These are phyloP conservation scores for Coniochaeta hoffmannii DNA, from an alignment of 2,329 filamentous ascomycete species.

Conservation along the genomic window DNA sequence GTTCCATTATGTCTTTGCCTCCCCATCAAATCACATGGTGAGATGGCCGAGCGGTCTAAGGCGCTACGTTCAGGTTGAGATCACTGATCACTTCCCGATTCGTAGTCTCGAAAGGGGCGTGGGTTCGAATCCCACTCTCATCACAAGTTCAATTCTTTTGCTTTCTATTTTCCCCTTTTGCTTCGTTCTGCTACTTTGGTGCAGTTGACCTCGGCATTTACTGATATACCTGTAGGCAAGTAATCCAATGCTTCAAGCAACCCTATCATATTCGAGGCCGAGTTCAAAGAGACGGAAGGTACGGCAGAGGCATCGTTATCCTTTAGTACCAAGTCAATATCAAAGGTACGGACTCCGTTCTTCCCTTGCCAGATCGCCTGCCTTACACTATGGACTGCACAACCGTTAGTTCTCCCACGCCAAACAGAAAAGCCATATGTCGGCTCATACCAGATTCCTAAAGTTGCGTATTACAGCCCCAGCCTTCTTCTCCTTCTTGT, in stretches of 20 bases:
- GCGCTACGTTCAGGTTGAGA: background rate
- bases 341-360: no score
- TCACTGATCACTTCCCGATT: background rate
- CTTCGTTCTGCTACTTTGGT: no score
- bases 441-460: constrained; percentile 1
- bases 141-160: no score
- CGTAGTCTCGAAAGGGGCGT: constrained; percentile 1
- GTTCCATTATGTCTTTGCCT: background rate
- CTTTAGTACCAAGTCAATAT: no score
- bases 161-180: no score
- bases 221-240: no score
- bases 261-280: no score
- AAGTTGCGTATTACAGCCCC: background rate
- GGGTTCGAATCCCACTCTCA: constrained; percentile 1
- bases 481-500: constrained; percentile 27
- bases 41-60: constrained; percentile 1
- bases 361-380: no score
- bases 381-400: background rate
- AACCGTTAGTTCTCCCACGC: background rate
- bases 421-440: background rate
- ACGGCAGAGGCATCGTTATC: no score
- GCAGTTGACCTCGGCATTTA: no score
- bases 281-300: no score
- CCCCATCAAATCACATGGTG: background rate
- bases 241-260: no score